A percentile compares a stretch with the other conserved stretches of the same genome.
Conservation (phyloP, 2,329 filamentous ascomycete species). For the Helminthosporium solani region DNA sequence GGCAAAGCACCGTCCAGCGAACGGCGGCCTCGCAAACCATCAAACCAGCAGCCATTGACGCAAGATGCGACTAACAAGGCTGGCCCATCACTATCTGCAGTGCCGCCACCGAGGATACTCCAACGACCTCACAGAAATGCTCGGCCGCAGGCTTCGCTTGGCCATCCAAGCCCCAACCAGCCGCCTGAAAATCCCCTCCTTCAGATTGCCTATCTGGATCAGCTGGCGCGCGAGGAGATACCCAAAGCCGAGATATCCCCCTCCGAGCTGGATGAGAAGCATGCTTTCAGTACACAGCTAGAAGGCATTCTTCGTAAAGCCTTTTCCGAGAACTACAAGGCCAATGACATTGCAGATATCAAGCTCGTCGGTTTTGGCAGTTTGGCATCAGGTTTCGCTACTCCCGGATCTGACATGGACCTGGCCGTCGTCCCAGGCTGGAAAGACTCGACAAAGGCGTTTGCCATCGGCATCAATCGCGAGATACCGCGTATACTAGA, state of each 20-base stretch:
- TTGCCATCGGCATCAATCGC: slow-evolving; percentile 49
- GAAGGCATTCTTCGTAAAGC: slow-evolving; percentile 64
- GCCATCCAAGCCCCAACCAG: slow-evolving; percentile 16
- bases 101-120: slow-evolving; percentile 17
- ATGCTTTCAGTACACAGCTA: slow-evolving; percentile 65
- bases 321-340: slow-evolving; percentile 53
- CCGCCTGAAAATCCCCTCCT: slow-evolving; percentile 27
- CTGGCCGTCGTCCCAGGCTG: slow-evolving; percentile 71
- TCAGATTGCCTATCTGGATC: slow-evolving; percentile 48
- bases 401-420: slow-evolving; percentile 88
- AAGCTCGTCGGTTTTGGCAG: slow-evolving; percentile 78
- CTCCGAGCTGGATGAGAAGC: slow-evolving; percentile 68
- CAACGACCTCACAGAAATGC: slow-evolving; percentile 16
- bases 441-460: slow-evolving; percentile 20
- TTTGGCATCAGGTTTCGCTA: slow-evolving; percentile 80
- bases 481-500: slow-evolving; percentile 74
- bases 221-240: slow-evolving; percentile 51
- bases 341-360: slow-evolving; percentile 54
- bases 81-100: not conserved
- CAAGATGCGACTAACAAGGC: not conserved
- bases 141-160: not conserved
- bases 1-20: not conserved
- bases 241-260: slow-evolving; percentile 62
- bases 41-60: slow-evolving; percentile 4
- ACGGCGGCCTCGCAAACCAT: slow-evolving; percentile 1